Conservation (phyloP, 2,329 filamentous ascomycete species). For the Leptographium galeiforme region DNA sequence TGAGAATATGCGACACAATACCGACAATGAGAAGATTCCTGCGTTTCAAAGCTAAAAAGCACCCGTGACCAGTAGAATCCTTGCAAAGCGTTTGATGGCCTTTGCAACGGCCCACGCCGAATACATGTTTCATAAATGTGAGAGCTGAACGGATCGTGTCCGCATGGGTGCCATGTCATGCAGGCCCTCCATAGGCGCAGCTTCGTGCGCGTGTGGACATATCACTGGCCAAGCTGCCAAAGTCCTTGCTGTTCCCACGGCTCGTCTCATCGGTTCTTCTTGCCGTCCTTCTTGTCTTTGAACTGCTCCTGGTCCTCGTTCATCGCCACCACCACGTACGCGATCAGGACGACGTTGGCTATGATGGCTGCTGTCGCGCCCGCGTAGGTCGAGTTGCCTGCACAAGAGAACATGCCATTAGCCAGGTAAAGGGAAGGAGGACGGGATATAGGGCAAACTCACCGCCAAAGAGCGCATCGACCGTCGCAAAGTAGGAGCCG, state of each 20-base stretch:
- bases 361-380: slow-evolving; percentile 76
- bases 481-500: slow-evolving; percentile 72
- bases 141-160: too few relatives aligned
- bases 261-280: slow-evolving; percentile 31
- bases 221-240: too few relatives aligned
- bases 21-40: neutral
- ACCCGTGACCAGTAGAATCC: too few relatives aligned
- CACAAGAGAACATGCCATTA: neutral
- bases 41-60: too few relatives aligned
- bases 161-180: too few relatives aligned
- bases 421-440: neutral
- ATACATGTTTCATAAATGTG: too few relatives aligned
- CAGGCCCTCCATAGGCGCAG: too few relatives aligned
- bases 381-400: slow-evolving; percentile 80
- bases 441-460: slow-evolving; percentile 13
- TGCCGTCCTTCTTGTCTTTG: slow-evolving; percentile 29
- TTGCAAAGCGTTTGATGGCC: too few relatives aligned
- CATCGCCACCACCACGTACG: slow-evolving; percentile 87
- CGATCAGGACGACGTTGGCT: slow-evolving; percentile 80
- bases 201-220: too few relatives aligned
- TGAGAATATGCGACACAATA: neutral
- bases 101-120: too few relatives aligned
- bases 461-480: slow-evolving; percentile 69
- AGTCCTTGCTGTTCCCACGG: too few relatives aligned
- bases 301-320: slow-evolving; percentile 56